These are phyloP conservation scores for Acacia pycnantha DNA, from an alignment of 331 rosid species.

Conservation along the genomic window DNA sequence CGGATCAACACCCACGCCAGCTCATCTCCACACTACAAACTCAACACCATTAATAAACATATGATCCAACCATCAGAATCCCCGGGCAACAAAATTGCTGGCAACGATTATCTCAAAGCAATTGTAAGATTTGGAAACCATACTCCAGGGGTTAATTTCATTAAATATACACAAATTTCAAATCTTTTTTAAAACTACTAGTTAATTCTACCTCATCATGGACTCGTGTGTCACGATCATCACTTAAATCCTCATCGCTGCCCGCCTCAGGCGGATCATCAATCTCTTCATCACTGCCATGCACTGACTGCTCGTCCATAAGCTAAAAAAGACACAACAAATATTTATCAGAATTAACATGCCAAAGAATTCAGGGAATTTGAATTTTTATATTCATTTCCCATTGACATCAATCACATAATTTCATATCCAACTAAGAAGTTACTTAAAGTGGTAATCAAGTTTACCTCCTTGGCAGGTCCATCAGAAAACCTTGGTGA, in stretches of 20 bases:
- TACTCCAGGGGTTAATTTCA: background rate
- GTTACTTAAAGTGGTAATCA: background rate
- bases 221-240: slow-evolving; percentile 44
- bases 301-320: slow-evolving; percentile 77
- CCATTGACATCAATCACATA: slow-evolving; percentile 7
- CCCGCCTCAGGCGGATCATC: slow-evolving; percentile 75
- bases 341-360: background rate
- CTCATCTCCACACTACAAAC: background rate
- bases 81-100: background rate
- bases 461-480: slow-evolving; percentile 82
- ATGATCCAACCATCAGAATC: background rate
- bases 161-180: background rate
- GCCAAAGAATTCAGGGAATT: background rate
- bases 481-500: slow-evolving; percentile 88
- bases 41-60: background rate
- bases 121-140: background rate
- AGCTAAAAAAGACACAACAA: slow-evolving; percentile 38
- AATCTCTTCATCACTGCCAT: slow-evolving; percentile 94
- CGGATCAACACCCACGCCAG: background rate
- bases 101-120: background rate
- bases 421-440: slow-evolving; percentile 10
- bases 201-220: slow-evolving; percentile 69
- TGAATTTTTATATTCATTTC: background rate
- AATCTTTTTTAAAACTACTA: background rate
- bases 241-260: slow-evolving; percentile 91